Evolutionary conservation across 345 rosid species (phyloP).

Genomic region (Conringia planisiliqua): DNA sequence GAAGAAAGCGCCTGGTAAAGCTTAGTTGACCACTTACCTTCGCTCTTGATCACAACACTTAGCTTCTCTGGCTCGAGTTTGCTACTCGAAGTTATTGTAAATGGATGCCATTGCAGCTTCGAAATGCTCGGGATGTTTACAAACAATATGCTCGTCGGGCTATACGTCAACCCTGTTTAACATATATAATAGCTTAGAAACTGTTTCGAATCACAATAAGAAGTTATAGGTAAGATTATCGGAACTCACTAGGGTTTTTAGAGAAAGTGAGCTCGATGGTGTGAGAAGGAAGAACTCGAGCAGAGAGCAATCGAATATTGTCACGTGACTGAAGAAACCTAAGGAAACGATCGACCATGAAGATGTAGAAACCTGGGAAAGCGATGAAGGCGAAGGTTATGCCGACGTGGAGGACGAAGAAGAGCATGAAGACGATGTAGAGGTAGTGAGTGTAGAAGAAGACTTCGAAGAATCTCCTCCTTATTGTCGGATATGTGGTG

Average conservation of each 20-base stretch:
- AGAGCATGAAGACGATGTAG: constrained; percentile 60
- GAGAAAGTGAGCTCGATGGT: constrained; percentile 70
- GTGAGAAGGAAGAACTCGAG: constrained; percentile 60
- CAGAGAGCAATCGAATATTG: constrained; percentile 48
- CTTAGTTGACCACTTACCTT: constrained; percentile 80
- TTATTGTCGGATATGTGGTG: constrained; percentile 54
- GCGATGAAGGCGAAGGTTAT: constrained; percentile 46
- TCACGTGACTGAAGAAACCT: constrained; percentile 69
- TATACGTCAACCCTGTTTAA: constrained; percentile 55
- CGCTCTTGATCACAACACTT: constrained; percentile 64
- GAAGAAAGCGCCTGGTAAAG: constrained; percentile 65
- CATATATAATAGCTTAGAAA: not conserved
- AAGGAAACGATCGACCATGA: constrained; percentile 68
- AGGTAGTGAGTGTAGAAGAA: constrained; percentile 78
- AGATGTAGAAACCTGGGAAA: constrained; percentile 82
- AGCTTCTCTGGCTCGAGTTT: constrained; percentile 60
- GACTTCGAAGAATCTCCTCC: constrained; percentile 67
- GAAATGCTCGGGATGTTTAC: constrained; percentile 74
- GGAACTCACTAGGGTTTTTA: constrained; percentile 48
- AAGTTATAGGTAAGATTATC: not conserved
- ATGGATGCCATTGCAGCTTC: constrained; percentile 92
- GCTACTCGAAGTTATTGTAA: constrained; percentile 66
- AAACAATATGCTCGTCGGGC: constrained; percentile 66
- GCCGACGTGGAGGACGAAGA: constrained; percentile 67
- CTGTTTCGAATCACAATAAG: not conserved